Evolutionary conservation across 495 filamentous ascomycete species (phyloP).

Genomic region (Astrothelium subdiscretum): DNA sequence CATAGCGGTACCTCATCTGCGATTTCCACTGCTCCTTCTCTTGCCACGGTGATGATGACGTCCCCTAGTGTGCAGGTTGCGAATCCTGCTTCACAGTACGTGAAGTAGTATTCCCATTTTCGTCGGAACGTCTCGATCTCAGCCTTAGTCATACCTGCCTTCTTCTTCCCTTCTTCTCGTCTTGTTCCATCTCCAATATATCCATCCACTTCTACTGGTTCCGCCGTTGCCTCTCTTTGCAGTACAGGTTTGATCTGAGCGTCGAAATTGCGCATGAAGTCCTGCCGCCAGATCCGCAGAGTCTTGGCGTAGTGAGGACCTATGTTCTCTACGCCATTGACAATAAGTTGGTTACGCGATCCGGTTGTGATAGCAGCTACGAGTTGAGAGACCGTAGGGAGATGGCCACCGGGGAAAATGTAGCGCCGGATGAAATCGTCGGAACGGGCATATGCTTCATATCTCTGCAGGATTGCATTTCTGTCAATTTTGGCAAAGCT

Average conservation of each 20-base stretch:
- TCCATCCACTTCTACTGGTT: constrained; percentile 31
- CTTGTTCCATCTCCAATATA: constrained; percentile 1
- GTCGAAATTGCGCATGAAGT: constrained; percentile 50
- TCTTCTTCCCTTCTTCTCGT: constrained; percentile 5
- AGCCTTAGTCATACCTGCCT: constrained; percentile 36
- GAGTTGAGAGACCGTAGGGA: constrained; percentile 53
- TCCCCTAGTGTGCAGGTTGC: constrained; percentile 57
- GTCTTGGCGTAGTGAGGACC: constrained; percentile 60
- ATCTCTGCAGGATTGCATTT: constrained; percentile 8
- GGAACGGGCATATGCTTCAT: constrained; percentile 33
- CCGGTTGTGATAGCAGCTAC: constrained; percentile 46
- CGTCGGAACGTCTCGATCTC: constrained; percentile 53
- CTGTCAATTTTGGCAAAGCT: not conserved
- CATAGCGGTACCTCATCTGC: constrained; percentile 54
- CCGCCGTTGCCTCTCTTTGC: constrained; percentile 14
- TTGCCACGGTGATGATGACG: constrained; percentile 52
- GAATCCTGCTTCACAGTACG: constrained; percentile 64
- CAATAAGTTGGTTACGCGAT: constrained; percentile 44
- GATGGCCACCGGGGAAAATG: constrained; percentile 64
- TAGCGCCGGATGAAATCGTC: constrained; percentile 58
- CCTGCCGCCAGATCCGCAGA: constrained; percentile 53
- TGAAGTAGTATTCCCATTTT: constrained; percentile 70
- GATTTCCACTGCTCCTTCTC: constrained; percentile 55
- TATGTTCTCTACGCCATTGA: constrained; percentile 55
- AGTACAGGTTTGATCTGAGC: constrained; percentile 43